Evolutionary conservation across 495 filamentous ascomycete species (phyloP).

Genomic region (Aspergillus bridgeri): DNA sequence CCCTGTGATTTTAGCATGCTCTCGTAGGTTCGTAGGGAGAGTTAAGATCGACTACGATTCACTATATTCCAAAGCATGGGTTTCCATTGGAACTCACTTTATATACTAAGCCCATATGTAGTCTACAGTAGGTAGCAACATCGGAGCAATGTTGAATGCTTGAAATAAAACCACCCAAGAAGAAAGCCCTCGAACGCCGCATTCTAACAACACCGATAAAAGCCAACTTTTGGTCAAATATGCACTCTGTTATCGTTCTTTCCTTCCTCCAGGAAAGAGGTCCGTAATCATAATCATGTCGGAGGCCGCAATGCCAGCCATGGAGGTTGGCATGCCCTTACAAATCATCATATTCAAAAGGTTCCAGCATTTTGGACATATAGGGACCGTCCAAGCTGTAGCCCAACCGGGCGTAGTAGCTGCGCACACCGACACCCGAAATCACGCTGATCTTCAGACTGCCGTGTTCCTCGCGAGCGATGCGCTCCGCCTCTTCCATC

Average conservation of each 20-base stretch:
- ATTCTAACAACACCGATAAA: neutral
- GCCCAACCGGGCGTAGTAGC: slow-evolving; percentile 88
- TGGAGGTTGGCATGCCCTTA: neutral
- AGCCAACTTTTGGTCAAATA: slow-evolving; percentile 7
- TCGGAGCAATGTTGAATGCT: neutral
- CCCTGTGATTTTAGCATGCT: neutral
- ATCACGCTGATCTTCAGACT: slow-evolving; percentile 94
- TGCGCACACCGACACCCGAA: slow-evolving; percentile 88
- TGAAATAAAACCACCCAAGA: neutral
- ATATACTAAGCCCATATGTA: neutral
- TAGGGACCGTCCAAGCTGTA: slow-evolving; percentile 90
- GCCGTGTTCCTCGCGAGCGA: slow-evolving; percentile 88
- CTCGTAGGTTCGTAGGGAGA: neutral
- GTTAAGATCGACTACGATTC: neutral
- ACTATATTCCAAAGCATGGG: neutral
- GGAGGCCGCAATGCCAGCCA: neutral
- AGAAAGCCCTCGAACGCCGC: neutral
- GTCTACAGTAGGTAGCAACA: neutral
- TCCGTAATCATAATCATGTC: slow-evolving; percentile 15
- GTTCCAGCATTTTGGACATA: slow-evolving; percentile 70
- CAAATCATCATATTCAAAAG: slow-evolving; percentile 41
- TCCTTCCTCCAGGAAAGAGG: neutral
- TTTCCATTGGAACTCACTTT: neutral
- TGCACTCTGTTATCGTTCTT: neutral
- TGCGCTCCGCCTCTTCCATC: slow-evolving; percentile 97